These are phyloP conservation scores for Tulasnella calospora DNA, from an alignment of 768 basidiomycete genomes.

Conservation along the genomic window DNA sequence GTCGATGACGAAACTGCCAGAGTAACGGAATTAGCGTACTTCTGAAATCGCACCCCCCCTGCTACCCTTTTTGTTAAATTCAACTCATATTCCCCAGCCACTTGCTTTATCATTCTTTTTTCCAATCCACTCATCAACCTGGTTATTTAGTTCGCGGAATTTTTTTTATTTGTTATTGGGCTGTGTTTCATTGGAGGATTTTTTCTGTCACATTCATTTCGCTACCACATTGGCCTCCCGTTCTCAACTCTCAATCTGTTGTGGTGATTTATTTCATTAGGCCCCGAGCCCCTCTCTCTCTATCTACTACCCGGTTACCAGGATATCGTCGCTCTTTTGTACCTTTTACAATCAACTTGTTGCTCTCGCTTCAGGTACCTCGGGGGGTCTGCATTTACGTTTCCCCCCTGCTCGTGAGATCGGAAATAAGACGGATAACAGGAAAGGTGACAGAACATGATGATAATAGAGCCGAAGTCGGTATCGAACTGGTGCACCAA, in stretches of 20 bases:
- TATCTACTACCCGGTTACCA: not conserved
- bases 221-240: not conserved
- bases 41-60: not conserved
- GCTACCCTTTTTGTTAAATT: not conserved
- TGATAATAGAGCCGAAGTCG: no score
- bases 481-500: no score
- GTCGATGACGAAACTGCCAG: not conserved
- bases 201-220: not conserved
- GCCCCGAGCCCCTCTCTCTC: not conserved
- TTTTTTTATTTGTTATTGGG: not conserved
- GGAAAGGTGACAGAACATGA: no score
- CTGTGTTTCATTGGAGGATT: not conserved
- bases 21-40: not conserved
- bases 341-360: not conserved
- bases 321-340: not conserved
- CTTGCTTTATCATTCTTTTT: not conserved
- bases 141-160: not conserved
- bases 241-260: not conserved
- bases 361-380: not conserved
- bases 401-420: no score
- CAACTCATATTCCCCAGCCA: not conserved
- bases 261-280: not conserved
- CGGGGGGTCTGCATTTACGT: no score
- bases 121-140: not conserved
- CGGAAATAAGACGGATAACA: no score